These are phyloP conservation scores for Cladophialophora immunda DNA, from an alignment of 2,329 filamentous ascomycete genomes.

Conservation along the genomic window DNA sequence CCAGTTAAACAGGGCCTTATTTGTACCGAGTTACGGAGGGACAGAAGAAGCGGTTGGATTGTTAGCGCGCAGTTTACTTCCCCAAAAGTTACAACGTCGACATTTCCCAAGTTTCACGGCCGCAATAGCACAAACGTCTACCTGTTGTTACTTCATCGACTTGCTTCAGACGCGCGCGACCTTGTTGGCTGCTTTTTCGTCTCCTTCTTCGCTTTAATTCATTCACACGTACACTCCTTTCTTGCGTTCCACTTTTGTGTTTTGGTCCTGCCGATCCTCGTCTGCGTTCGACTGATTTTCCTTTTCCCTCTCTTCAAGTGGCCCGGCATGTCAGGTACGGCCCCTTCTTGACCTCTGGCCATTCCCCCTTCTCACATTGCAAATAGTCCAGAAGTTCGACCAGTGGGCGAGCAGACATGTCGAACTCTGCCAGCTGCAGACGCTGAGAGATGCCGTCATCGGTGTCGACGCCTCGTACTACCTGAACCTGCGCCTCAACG, in stretches of 20 bases:
- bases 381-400: conserved; percentile 61
- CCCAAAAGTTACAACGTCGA: conserved; percentile 8
- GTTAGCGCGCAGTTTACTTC: conserved; percentile 6
- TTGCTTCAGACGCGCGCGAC: neutral
- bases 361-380: conserved; percentile 25
- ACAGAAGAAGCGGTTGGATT: too few species aligned
- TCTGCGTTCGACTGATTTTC: neutral
- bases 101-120: neutral
- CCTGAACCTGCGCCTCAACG: conserved; percentile 78
- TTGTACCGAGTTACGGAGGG: neutral
- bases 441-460: conserved; percentile 77
- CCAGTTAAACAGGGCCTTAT: neutral
- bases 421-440: conserved; percentile 67
- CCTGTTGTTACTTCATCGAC: neutral
- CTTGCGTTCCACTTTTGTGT: neutral
- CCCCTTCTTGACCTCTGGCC: neutral
- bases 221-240: neutral
- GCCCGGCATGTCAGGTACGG: conserved; percentile 36
- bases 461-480: conserved; percentile 92
- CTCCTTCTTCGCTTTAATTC: neutral
- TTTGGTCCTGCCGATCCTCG: neutral
- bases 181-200: too few species aligned
- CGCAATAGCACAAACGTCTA: neutral
- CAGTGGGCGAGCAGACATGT: conserved; percentile 65
- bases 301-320: conserved; percentile 4